phyloP scores from a whole-genome alignment of 2,329 filamentous ascomycete species.

The Ceratocystis ficicola region DNA sequence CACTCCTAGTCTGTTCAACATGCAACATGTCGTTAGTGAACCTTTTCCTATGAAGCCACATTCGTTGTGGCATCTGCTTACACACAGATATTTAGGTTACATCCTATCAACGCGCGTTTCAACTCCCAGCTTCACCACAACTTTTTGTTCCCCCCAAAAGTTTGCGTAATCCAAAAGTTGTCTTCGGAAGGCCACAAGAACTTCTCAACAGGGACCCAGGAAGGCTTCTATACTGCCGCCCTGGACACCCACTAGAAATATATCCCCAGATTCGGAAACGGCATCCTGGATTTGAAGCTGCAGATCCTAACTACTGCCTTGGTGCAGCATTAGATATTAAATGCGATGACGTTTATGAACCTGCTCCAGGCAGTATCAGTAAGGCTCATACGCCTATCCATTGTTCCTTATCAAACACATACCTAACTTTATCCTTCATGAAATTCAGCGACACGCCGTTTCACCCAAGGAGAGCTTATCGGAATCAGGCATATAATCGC shows the following conservation, averaged over 20 bases:
- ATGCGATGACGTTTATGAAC: slow-evolving; percentile 11
- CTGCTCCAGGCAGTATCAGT: neutral
- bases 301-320: slow-evolving; percentile 3
- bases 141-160: neutral
- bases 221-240: neutral
- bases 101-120: slow-evolving; percentile 1
- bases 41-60: neutral
- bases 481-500: slow-evolving; percentile 5
- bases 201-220: neutral
- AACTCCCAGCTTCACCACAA: neutral
- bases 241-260: slow-evolving; percentile 7
- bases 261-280: neutral
- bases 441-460: slow-evolving; percentile 6
- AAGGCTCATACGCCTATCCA: neutral
- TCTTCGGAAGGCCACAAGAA: neutral
- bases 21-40: neutral
- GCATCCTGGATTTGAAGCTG: slow-evolving; percentile 4
- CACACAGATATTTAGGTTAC: neutral
- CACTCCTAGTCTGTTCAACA: neutral
- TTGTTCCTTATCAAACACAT: neutral
- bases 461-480: neutral
- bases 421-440: neutral
- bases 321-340: slow-evolving; percentile 5
- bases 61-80: neutral
- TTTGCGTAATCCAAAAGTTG: neutral